Conservation (phyloP, 179 eudicot species). For the Pouteria campechiana region DNA sequence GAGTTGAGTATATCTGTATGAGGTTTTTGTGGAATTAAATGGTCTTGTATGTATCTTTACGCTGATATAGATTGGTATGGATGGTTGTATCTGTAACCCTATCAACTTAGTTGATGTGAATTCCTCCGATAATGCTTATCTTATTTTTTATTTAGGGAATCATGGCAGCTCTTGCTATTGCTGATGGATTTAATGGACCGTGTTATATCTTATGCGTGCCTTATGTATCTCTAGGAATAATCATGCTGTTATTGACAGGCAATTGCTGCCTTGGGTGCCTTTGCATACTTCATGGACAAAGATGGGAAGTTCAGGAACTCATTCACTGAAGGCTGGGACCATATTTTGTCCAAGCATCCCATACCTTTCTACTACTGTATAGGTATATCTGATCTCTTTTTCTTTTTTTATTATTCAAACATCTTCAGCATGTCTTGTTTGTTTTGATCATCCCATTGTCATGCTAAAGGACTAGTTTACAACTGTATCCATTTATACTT, state of each 20-base stretch:
- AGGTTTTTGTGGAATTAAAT: not conserved
- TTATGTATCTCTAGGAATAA: too few relatives aligned
- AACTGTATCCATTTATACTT: too few relatives aligned
- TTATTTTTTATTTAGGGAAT: not conserved
- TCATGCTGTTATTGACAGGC: constrained; percentile 31
- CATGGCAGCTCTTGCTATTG: too few relatives aligned
- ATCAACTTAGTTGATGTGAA: too few relatives aligned
- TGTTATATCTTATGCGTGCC: too few relatives aligned
- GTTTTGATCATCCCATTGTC: too few relatives aligned
- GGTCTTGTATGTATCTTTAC: not conserved
- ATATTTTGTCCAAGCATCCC: constrained; percentile 78
- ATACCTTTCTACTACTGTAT: constrained; percentile 84
- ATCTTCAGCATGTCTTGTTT: not conserved
- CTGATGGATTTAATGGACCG: too few relatives aligned
- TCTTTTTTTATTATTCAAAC: not conserved
- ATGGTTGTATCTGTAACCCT: too few relatives aligned
- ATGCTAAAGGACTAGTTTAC: too few relatives aligned
- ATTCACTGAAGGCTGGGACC: constrained; percentile 87
- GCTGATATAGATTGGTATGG: too few relatives aligned
- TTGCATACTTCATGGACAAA: constrained; percentile 72
- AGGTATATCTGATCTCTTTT: constrained; percentile 35
- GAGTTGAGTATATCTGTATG: not conserved
- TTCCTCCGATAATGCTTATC: too few relatives aligned
- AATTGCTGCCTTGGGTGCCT: constrained; percentile 57
- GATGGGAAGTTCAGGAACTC: constrained; percentile 79